Percentiles rank a stretch among this genome's conserved stretches.
Conservation (phyloP, 805 yeast species). For the Metschnikowia hibisci region DNA sequence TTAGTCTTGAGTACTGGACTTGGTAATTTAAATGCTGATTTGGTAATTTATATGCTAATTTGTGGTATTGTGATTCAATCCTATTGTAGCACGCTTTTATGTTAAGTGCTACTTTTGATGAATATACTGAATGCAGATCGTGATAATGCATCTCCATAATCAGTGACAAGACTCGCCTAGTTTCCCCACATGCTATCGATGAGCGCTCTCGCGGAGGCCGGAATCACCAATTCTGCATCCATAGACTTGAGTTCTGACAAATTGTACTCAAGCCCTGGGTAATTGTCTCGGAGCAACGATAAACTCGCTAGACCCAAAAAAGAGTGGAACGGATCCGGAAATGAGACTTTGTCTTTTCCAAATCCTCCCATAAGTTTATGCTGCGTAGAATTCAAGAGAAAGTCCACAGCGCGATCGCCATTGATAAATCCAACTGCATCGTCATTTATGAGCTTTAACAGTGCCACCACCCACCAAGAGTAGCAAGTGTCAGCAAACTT, state of each 20-base stretch:
- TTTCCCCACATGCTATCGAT: conserved; percentile 14
- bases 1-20: too few relatives aligned
- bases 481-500: conserved; percentile 86
- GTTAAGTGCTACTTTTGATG: too few relatives aligned
- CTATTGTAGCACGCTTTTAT: too few relatives aligned
- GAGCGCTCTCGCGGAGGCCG: conserved; percentile 11
- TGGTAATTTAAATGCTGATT: too few relatives aligned
- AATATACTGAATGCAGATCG: too few relatives aligned
- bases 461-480: conserved; percentile 74
- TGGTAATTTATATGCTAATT: too few relatives aligned
- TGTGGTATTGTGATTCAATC: too few relatives aligned
- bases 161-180: too few relatives aligned
- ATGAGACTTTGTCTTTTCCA: conserved; percentile 57
- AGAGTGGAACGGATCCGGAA: conserved; percentile 70
- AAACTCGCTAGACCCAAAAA: conserved; percentile 58
- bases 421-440: conserved; percentile 32
- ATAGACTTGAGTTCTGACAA: conserved; percentile 7
- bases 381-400: conserved; percentile 55
- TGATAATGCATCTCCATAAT: too few relatives aligned
- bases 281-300: conserved; percentile 24
- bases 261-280: conserved; percentile 1
- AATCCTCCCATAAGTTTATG: conserved; percentile 71
- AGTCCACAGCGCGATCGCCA: conserved; percentile 32
- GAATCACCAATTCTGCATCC: conserved; percentile 17
- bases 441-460: conserved; percentile 44